Evolutionary conservation across 2,329 filamentous ascomycete species (phyloP).

Genomic region (Anisogramma anomala): DNA sequence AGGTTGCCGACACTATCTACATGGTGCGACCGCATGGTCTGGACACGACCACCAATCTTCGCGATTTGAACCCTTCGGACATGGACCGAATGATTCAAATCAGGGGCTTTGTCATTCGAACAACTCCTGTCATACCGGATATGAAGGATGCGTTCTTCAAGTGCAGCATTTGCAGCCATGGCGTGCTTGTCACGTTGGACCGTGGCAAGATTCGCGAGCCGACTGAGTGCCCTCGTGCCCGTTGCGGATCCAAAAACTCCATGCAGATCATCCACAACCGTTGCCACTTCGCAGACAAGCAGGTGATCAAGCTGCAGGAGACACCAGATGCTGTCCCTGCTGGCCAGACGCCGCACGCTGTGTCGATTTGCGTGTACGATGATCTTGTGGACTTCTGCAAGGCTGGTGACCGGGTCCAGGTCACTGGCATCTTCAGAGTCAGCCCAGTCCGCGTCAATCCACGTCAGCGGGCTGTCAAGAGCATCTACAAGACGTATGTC

Average conservation of each 20-base stretch:
- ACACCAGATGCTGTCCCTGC: slow-evolving; percentile 91
- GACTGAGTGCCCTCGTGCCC: slow-evolving; percentile 71
- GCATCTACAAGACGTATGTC: slow-evolving; percentile 95
- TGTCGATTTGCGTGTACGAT: slow-evolving; percentile 92
- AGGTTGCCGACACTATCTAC: slow-evolving; percentile 70
- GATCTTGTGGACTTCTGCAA: slow-evolving; percentile 97
- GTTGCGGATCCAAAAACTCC: slow-evolving; percentile 78
- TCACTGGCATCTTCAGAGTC: slow-evolving; percentile 94
- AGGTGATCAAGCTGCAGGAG: slow-evolving; percentile 97
- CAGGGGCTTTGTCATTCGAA: slow-evolving; percentile 91
- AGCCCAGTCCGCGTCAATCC: slow-evolving; percentile 91
- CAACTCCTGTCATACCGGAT: slow-evolving; percentile 92
- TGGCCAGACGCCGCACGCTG: slow-evolving; percentile 92
- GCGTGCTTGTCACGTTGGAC: slow-evolving; percentile 81
- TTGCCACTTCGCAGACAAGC: slow-evolving; percentile 90
- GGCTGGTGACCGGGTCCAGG: slow-evolving; percentile 87
- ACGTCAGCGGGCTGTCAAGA: slow-evolving; percentile 82
- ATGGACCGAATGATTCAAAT: slow-evolving; percentile 94
- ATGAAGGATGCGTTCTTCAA: slow-evolving; percentile 99
- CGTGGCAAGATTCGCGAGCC: slow-evolving; percentile 94
- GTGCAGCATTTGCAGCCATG: slow-evolving; percentile 86
- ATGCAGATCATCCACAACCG: slow-evolving; percentile 98
- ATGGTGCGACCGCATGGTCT: slow-evolving; percentile 83
- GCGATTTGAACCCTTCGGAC: slow-evolving; percentile 85
- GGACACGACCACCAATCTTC: slow-evolving; percentile 77